Evolutionary conservation across 139 green algal genomes (phyloP), one percentile per base, ranked within the genome.

Genomic region (Micromonas pusilla): DNA sequence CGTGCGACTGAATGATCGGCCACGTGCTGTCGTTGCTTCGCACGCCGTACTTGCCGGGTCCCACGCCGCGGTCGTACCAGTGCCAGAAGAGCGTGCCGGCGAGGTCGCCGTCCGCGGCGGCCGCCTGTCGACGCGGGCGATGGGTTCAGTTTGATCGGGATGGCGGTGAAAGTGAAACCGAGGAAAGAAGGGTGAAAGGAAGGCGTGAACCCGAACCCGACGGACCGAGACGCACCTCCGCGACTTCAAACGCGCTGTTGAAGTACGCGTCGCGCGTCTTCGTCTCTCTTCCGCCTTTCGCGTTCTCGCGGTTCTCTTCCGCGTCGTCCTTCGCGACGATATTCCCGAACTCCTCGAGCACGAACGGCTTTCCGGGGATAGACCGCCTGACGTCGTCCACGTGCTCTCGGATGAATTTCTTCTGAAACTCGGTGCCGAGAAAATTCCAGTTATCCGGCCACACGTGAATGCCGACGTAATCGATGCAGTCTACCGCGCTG

Each of bases 381-480:
- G n/a, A n/a, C n/a, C 68, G 70, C 36, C 36, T n/a, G 38, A 62
- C 6, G 1, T 31, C 68, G 36, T 75, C 28, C 68, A n/a, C 68
- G 2, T 19, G 30, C 31, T 70, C 26, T 25, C 52, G 25, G 20
- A 78, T 78, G 57, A 54, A 78, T 16, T 70, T 0, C 2, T 30
- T 70, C 28, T 66, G 36, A 30, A 70, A 70, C 2, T 70, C 52
- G 32, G 30, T 21, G 13, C 32, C 53, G 60, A 62, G 21, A 5
- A 32, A n/a, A 32, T 78, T 53, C 77, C 77, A 81, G 52, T 77
- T 77, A 25, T 81, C 77, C 1, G 77, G 77, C 77, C 77, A 81
- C 31, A 81, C 68, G 52, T 81, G 77, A 13, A 81, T 70, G 1
- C 6, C 36, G 28, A 52, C 66, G 31, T 67, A 81, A 45, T 81